These are phyloP conservation scores for Eustoma russellianum DNA, from an alignment of 257 asterid species.

Conservation along the genomic window DNA sequence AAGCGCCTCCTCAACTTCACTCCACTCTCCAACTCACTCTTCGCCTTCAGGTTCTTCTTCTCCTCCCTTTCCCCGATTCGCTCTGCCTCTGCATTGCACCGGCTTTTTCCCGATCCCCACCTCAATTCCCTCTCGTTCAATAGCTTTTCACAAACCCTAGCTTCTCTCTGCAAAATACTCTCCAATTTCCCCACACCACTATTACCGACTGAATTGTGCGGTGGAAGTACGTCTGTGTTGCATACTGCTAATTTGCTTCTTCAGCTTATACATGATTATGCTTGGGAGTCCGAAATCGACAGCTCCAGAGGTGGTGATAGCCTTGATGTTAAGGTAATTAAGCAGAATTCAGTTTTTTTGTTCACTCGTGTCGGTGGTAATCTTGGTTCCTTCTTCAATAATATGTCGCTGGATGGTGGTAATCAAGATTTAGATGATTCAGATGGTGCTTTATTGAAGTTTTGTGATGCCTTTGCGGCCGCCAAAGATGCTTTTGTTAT, in stretches of 20 bases:
- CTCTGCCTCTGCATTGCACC: slow-evolving; percentile 37
- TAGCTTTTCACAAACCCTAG: slow-evolving; percentile 19
- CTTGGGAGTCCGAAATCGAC: slow-evolving; percentile 60
- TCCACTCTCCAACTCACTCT: slow-evolving; percentile 51
- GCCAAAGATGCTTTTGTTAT: slow-evolving; percentile 37
- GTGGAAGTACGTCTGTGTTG: slow-evolving; percentile 24
- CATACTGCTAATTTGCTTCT: slow-evolving; percentile 41
- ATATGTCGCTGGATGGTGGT: slow-evolving; percentile 18
- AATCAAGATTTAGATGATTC: slow-evolving; percentile 13
- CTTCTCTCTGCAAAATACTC: slow-evolving; percentile 14
- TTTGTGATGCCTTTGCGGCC: slow-evolving; percentile 33
- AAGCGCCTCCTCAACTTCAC: slow-evolving; percentile 55
- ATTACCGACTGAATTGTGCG: slow-evolving; percentile 10
- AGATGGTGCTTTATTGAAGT: slow-evolving; percentile 17
- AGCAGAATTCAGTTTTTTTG: slow-evolving; percentile 57
- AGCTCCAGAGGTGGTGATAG: background rate
- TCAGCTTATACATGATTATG: slow-evolving; percentile 56
- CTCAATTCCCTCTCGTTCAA: slow-evolving; percentile 44
- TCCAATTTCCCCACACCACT: slow-evolving; percentile 6
- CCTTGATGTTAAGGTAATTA: slow-evolving; percentile 20
- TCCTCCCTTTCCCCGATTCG: slow-evolving; percentile 71
- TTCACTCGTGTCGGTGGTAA: slow-evolving; percentile 47
- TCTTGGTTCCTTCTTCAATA: slow-evolving; percentile 23
- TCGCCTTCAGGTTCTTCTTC: slow-evolving; percentile 63
- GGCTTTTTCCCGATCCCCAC: slow-evolving; percentile 22